Conservation (phyloP, 805 yeast species). For the Kuraishia piskuri region DNA sequence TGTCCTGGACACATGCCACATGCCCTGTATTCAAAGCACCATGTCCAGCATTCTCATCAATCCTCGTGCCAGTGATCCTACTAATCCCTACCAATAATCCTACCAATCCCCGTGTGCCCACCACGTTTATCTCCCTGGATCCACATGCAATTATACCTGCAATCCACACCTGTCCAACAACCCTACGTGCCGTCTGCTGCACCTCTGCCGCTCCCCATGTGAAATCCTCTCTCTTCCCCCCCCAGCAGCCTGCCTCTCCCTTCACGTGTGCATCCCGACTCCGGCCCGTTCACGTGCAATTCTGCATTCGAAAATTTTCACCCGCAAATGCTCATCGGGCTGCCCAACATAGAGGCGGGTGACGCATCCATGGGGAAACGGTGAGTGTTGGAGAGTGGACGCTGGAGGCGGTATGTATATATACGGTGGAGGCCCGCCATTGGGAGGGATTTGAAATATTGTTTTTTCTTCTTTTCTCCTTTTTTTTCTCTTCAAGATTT, state of each 20-base stretch:
- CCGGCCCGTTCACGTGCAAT: not conserved
- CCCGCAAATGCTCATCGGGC: not conserved
- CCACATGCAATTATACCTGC: not conserved
- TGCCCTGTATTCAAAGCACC: too few relatives aligned
- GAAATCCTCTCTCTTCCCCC: not conserved
- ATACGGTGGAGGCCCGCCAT: not conserved
- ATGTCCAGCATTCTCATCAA: too few relatives aligned
- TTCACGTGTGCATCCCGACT: not conserved
- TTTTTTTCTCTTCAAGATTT: not conserved
- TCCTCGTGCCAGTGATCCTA: too few relatives aligned
- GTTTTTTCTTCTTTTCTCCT: not conserved
- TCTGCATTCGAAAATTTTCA: not conserved
- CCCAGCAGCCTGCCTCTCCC: too few relatives aligned
- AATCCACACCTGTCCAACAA: not conserved
- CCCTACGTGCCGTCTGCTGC: not conserved
- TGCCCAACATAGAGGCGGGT: not conserved
- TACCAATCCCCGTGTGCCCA: too few relatives aligned
- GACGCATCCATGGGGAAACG: not conserved
- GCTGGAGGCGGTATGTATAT: not conserved
- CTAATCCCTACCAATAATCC: too few relatives aligned
- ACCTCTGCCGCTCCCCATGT: not conserved
- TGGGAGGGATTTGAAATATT: not conserved
- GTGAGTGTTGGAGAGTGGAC: not conserved
- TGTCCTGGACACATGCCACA: too few relatives aligned
- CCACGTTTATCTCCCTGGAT: too few relatives aligned